These are phyloP conservation scores for Agaricus sinodeliciosus DNA, from an alignment of 768 basidiomycete species.

Conservation along the genomic window DNA sequence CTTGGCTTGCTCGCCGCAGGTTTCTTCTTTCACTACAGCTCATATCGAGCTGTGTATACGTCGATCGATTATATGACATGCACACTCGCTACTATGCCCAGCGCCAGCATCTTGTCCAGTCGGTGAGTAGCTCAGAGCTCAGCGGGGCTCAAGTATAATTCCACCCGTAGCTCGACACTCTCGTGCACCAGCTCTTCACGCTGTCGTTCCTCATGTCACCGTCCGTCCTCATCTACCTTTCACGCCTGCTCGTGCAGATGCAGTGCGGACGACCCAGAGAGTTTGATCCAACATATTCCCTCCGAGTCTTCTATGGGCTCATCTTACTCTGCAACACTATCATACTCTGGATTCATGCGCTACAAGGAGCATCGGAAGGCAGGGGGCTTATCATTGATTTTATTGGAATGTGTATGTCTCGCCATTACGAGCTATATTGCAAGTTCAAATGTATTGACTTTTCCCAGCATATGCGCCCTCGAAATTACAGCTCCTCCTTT, in stretches of 20 bases:
- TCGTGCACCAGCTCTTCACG: constrained; percentile 68
- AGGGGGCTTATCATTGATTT: constrained; percentile 70
- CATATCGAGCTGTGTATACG: not conserved
- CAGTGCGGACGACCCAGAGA: constrained; percentile 64
- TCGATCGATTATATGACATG: constrained; percentile 38
- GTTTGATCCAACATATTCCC: constrained; percentile 53
- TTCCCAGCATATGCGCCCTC: constrained; percentile 52
- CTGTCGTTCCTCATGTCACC: constrained; percentile 77
- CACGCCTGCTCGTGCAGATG: constrained; percentile 54
- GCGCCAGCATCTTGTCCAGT: constrained; percentile 63
- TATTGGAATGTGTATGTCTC: constrained; percentile 61
- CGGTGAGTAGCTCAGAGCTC: constrained; percentile 33
- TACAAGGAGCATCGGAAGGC: constrained; percentile 45
- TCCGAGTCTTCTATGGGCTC: constrained; percentile 61
- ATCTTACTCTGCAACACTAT: constrained; percentile 52
- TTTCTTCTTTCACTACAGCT: not conserved
- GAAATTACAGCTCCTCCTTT: constrained; percentile 52
- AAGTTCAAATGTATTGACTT: not conserved
- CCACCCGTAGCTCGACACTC: constrained; percentile 50
- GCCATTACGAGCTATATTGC: not conserved
- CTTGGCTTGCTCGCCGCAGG: not conserved
- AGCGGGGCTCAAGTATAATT: constrained; percentile 9
- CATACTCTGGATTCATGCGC: constrained; percentile 57
- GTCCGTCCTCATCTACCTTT: constrained; percentile 47
- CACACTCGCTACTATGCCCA: constrained; percentile 57